Evolutionary conservation across 1,284 basidiomycete species (phyloP).

Genomic region (Ceratobasidium papillatum): DNA sequence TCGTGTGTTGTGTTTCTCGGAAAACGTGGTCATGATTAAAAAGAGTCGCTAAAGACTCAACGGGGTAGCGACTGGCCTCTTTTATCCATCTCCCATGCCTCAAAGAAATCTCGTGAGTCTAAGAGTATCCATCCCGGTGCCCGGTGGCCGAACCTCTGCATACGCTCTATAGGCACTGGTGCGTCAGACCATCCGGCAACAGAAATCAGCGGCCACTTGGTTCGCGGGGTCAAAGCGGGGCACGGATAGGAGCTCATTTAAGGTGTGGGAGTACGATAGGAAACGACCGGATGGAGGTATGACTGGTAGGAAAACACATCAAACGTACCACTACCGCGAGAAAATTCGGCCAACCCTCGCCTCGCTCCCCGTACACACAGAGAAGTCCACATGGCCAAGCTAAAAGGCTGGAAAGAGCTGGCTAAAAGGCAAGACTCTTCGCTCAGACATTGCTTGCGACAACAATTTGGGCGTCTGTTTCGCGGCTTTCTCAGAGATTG

Average conservation of each 20-base stretch:
- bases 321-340: background rate
- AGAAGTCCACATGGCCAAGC: background rate
- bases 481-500: background rate
- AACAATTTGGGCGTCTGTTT: background rate
- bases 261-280: background rate
- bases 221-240: slow-evolving; percentile 1
- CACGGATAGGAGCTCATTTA: background rate
- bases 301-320: slow-evolving; percentile 8
- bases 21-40: background rate
- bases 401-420: background rate
- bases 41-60: background rate
- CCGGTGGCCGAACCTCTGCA: background rate
- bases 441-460: background rate
- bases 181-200: background rate
- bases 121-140: background rate
- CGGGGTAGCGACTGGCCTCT: background rate
- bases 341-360: background rate
- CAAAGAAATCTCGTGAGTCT: background rate
- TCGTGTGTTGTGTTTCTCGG: slow-evolving; percentile 2
- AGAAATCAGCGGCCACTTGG: slow-evolving; percentile 1
- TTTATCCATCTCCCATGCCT: background rate
- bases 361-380: background rate
- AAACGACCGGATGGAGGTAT: background rate
- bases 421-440: background rate
- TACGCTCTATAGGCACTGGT: background rate